Evolutionary conservation across 1,139 yeast species (phyloP).

Genomic region (Taphrina communis): DNA sequence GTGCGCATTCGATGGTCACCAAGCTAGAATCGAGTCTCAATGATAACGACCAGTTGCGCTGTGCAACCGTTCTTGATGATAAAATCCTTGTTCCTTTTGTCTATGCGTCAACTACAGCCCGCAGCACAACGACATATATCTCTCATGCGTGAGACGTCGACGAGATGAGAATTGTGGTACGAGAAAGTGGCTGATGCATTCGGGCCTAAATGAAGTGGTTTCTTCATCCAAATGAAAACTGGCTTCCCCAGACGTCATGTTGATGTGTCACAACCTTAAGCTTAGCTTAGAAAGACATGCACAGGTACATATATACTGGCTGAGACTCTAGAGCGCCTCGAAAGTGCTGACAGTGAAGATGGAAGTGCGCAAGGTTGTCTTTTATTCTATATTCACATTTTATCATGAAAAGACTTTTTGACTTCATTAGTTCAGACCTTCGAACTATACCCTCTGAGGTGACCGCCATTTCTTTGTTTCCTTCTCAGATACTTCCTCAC

Average conservation of each 20-base stretch:
- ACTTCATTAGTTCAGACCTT: neutral
- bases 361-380: too few species aligned
- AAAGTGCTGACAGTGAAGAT: too few species aligned
- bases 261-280: neutral
- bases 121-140: too few species aligned
- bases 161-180: slow-evolving; percentile 20
- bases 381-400: neutral
- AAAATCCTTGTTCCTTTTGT: too few species aligned
- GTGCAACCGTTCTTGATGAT: too few species aligned
- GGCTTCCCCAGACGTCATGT: neutral
- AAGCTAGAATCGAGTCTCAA: neutral
- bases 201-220: slow-evolving; percentile 10
- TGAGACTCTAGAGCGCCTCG: too few species aligned
- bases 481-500: slow-evolving; percentile 60
- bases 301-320: neutral
- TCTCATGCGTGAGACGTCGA: neutral
- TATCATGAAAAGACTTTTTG: neutral
- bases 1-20: slow-evolving; percentile 14
- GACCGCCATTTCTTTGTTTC: slow-evolving; percentile 9
- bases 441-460: slow-evolving; percentile 14
- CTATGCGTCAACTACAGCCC: too few species aligned
- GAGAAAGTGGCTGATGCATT: slow-evolving; percentile 13
- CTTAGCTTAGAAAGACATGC: neutral
- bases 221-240: neutral
- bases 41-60: neutral